Evolutionary conservation across 1,284 basidiomycete genomes (phyloP), one percentile per base, ranked within the genome.

Genomic region (Fomitopsis pinicola): DNA sequence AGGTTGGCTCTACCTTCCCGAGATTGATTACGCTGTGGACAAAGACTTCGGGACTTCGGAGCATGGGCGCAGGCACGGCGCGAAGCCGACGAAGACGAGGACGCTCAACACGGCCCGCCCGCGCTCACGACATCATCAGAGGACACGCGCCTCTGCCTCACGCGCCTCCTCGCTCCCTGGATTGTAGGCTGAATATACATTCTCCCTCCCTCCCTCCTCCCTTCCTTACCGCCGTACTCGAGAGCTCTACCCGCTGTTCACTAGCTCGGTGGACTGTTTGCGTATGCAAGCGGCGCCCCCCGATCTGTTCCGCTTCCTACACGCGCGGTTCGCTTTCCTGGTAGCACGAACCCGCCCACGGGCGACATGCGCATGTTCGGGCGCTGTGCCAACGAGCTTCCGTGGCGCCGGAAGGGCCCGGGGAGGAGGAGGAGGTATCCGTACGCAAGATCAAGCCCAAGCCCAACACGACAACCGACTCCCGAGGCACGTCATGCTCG

Each of bases 291-390:
- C 72, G 3, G 76, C 80, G 2, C 77, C 78, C 15, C 64, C 72
- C 2, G 74, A 81, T 50, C 64, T 80, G 6, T 65, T 72, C 22
- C 30, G 66, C 33, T 19, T 67, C 48, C 61, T 59, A 4, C 66
- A 64, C 19, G 60, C 59, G 22, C 62, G 67, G 19, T 58, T 63
- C 1, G 84, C 90, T 0, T 97, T 90, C 72, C 76, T 96, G 38
- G 94, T 94, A 93, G 91, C 52, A 92, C 90, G 61, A 97, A 97
- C 72, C 94, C 95, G 0, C 74, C 87, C 0, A 90, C 88, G 68
- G 87, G 86, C 6, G 95, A 97, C 72, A 60, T 93, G 64, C 79
- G 89, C 35, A 88, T 95, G 80, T 94, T 95, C 73, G 89, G 90
- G 5, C 72, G 89, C 14, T 85, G 87, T 0, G 68, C 84, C 36